Evolutionary conservation across 768 basidiomycete genomes (phyloP), one percentile per base, ranked within the genome.

Genomic region (Leccinellum rugosiceps): DNA sequence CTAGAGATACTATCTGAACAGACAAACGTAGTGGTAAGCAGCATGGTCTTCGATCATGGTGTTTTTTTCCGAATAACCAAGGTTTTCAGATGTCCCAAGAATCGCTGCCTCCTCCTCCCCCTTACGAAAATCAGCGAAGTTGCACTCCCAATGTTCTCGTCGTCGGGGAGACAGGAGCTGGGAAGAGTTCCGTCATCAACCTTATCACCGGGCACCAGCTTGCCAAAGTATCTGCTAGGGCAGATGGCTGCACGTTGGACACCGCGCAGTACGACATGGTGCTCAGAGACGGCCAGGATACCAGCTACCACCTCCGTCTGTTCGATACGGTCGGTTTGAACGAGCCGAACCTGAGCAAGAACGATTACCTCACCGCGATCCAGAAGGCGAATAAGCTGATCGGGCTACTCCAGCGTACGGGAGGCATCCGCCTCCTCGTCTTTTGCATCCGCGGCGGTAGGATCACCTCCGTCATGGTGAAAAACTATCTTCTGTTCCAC

Each of bases 141-240:
- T 35, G 17, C 31, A 44, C 59, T 44, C 75, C 75, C 46, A 78
- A 79, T 10, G 66, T 58, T 7, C 77, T 69, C 15, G 69, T 65
- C 35, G 76, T 78, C 13, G 72, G 68, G 6, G 68, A 70, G 57
- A 68, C 68, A 26, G 68, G 68, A 1, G 57, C 44, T 5, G 68
- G 73, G 9, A 79, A 79, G 55, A 78, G 77, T 56, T 75, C 74
- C 2, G 66, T 77, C 30, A 59, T 78, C 54, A 79, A 78, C 58
- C 72, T 79, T 65, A 58, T 79, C 35, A 64, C 63, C 19, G 69
- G 69, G 11, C 38, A 59, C 5, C 14, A 62, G 0, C 47, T 64
- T 5, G 76, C 76, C 4, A 35, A 28, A 0, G 65, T 69, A 8
- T 74, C 72, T 10, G 64, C 66, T 19, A 19, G 64, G 1, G 71